Evolutionary conservation across 2,329 filamentous ascomycete species (phyloP), one percentile per base, ranked within the genome.

Genomic region (Neofusicoccum sp.): DNA sequence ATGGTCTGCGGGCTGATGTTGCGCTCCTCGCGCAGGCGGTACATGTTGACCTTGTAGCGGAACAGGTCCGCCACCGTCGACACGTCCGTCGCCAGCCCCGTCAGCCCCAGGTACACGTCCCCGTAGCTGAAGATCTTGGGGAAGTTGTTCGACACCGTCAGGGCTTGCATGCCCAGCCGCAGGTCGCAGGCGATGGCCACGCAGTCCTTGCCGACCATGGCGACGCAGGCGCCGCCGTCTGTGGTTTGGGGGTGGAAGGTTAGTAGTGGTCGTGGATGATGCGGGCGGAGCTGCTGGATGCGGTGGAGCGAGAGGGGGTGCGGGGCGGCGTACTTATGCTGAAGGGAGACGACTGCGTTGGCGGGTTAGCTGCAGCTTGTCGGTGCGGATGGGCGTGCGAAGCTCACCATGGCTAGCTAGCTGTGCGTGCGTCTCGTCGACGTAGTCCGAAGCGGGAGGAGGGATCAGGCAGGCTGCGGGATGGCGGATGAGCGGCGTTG

Each of bases 41-140:
- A 99, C 91, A 99, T 96, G 87, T 99, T 99, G 79, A 96, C 92
- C 86, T 99, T 99, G 88, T 97, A 98, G 76, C 95, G 93, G 87
- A 99, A 96, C 70, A 98, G 89, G 81, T 99, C 94, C 72, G 89
- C 91, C 70, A 99, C 94, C 71, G 94, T 98, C 68, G 87, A 87
- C 68, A 99, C 93, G 78, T 99, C 95, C 71, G 95, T 99, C 66
- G 95, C 95, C 58, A 99, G 91, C 62, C 95, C 95, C 4, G 95
- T 98, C 66, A 99, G 88, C 63, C 95, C 95, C 39, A 99, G 90
- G 81, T 96, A 97, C 72, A 95, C 92, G 75, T 94, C 92, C 69
- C 92, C 93, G 85, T 96, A 98, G 79, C 90, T 88, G 88, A 98
- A 98, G 85, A 99, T 92, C 85, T 99, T 99, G 83, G 95, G 95